Evolutionary conservation across 2,329 filamentous ascomycete genomes (phyloP).

Genomic region (Lachnellula occidentalis): DNA sequence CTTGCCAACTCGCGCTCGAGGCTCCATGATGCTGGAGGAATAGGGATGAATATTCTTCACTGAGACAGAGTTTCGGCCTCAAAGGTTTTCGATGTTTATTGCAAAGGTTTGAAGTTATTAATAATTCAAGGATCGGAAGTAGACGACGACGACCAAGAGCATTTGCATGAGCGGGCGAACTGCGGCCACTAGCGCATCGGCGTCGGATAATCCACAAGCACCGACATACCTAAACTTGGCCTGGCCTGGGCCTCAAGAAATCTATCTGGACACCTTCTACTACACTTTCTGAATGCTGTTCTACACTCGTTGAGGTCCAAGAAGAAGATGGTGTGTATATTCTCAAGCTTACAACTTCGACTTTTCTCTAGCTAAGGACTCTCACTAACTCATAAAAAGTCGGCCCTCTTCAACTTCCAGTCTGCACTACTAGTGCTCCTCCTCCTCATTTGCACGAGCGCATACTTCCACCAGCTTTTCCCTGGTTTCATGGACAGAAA

Average conservation of each 20-base stretch:
- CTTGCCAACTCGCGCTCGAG: slow-evolving; percentile 68
- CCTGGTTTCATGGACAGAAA: slow-evolving; percentile 88
- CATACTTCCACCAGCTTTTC: slow-evolving; percentile 87
- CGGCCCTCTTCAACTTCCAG: slow-evolving; percentile 98
- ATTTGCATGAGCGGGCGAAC: too few species aligned
- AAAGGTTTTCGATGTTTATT: too few species aligned
- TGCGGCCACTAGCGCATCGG: neutral
- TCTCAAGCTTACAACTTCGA: neutral
- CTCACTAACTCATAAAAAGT: slow-evolving; percentile 45
- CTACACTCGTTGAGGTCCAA: neutral
- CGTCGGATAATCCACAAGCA: neutral
- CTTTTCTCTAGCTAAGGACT: neutral
- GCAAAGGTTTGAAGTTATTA: too few species aligned
- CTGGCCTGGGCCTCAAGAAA: neutral
- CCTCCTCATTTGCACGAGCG: slow-evolving; percentile 90
- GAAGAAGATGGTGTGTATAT: slow-evolving; percentile 15
- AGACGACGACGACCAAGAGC: too few species aligned
- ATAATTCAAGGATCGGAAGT: too few species aligned
- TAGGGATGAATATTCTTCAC: neutral
- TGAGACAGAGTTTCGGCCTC: too few species aligned
- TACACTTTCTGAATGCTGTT: too few species aligned
- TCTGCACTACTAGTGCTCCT: slow-evolving; percentile 91
- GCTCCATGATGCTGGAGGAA: slow-evolving; percentile 51
- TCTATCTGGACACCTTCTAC: neutral
- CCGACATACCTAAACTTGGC: neutral